These are phyloP conservation scores for Neophaeococcomyces aloes DNA, from an alignment of 2,329 filamentous ascomycete species.

Conservation along the genomic window DNA sequence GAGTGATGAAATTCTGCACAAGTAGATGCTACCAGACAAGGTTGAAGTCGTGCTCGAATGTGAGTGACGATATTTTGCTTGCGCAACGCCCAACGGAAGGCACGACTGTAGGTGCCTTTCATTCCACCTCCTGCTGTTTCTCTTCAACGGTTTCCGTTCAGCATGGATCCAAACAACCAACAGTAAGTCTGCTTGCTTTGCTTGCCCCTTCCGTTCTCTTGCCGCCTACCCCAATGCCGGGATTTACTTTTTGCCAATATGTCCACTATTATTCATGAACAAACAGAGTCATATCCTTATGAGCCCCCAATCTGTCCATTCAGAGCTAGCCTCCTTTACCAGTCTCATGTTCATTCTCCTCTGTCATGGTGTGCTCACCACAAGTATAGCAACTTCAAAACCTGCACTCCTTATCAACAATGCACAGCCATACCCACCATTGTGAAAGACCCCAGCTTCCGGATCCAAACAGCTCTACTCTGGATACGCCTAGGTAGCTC, in stretches of 20 bases:
- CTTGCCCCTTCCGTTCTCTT: no score
- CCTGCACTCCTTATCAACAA: background rate
- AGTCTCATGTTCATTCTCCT: background rate
- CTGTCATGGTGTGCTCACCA: conserved; percentile 6
- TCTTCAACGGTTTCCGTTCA: no score
- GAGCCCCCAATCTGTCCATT: background rate
- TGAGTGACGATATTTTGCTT: no score
- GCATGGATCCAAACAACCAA: no score
- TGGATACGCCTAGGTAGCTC: conserved; percentile 1
- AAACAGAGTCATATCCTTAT: background rate
- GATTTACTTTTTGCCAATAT: background rate
- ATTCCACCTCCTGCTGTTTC: no score
- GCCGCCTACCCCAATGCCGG: no score
- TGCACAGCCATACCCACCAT: conserved; percentile 2
- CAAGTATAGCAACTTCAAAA: background rate
- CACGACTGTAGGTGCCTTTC: no score
- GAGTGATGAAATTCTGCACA: no score
- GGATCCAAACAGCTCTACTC: conserved; percentile 3
- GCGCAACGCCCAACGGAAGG: no score
- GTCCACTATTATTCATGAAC: background rate
- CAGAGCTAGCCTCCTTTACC: background rate
- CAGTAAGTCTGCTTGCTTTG: no score
- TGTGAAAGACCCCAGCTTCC: conserved; percentile 36
- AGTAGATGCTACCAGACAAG: no score
- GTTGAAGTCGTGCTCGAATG: no score